Percentiles rank a stretch among this genome's conserved stretches.
These are phyloP conservation scores for Ascochyta clinopodiicola DNA, from an alignment of 2,329 filamentous ascomycete species.

Conservation along the genomic window DNA sequence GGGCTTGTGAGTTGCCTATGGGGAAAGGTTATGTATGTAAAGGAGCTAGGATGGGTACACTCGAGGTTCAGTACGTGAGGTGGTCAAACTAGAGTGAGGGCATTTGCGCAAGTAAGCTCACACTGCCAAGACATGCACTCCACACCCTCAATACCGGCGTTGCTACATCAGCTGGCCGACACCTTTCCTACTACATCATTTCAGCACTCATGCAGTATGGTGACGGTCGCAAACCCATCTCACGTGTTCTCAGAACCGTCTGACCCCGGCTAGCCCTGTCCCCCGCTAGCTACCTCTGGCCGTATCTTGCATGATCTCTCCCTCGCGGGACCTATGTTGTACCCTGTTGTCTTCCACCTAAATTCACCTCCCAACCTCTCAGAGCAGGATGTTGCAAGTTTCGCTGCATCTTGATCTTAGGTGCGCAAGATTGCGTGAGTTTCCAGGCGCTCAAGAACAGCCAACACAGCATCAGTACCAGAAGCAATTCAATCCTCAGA, in stretches of 20 bases:
- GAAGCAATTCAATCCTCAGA: not conserved
- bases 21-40: not conserved
- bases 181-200: not conserved
- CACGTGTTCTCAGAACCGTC: not conserved
- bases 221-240: not conserved
- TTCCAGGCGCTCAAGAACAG: not conserved
- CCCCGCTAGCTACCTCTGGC: not conserved
- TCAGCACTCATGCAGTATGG: not conserved
- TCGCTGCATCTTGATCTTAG: not conserved
- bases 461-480: not conserved
- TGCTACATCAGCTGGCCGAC: not conserved
- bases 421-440: conserved; percentile 8
- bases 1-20: not conserved
- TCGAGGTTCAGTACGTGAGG: not conserved
- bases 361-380: not conserved
- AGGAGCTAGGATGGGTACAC: not conserved
- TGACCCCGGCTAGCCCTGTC: not conserved
- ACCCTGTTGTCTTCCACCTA: not conserved
- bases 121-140: conserved; percentile 1
- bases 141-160: not conserved
- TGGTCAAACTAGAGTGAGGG: conserved; percentile 5
- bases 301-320: not conserved
- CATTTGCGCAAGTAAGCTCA: conserved; percentile 15
- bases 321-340: not conserved
- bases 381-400: not conserved